Percentiles rank a stretch among this genome's conserved stretches.
Conservation (phyloP, 306 rosid genomes). For the Dalbergia cochinchinensis region DNA sequence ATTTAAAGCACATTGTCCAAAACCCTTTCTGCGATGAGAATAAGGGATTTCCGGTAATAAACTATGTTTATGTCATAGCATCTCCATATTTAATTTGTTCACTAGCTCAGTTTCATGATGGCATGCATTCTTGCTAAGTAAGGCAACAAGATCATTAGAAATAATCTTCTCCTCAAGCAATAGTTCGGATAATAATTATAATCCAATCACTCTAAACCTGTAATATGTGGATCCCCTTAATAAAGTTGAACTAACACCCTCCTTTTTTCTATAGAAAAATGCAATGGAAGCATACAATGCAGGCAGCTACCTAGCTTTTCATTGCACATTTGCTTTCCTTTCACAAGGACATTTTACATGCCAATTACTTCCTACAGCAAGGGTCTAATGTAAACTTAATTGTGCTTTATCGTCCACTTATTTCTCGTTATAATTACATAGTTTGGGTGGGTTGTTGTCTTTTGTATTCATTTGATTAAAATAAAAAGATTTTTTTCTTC, state of each 20-base stretch:
- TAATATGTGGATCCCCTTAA: constrained; percentile 37
- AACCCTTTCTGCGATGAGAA: constrained; percentile 44
- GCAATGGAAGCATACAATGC: constrained; percentile 31
- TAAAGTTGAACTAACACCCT: constrained; percentile 22
- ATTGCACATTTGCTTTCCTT: neutral
- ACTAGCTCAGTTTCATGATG: constrained; percentile 9
- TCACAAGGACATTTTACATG: neutral
- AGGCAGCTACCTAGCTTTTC: neutral
- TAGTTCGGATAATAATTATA: constrained; percentile 12
- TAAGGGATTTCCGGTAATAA: constrained; percentile 36
- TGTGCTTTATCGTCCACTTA: constrained; percentile 1
- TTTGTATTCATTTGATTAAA: neutral
- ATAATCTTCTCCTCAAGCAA: constrained; percentile 12
- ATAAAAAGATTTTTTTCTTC: neutral
- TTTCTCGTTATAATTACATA: neutral
- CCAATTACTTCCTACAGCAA: neutral
- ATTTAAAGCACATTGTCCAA: constrained; percentile 55
- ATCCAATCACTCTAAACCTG: constrained; percentile 35
- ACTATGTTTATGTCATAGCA: neutral
- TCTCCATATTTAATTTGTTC: constrained; percentile 34
- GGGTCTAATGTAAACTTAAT: neutral
- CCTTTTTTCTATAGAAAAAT: neutral
- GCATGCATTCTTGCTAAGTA: constrained; percentile 42
- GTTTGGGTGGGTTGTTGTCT: neutral
- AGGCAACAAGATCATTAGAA: constrained; percentile 36